phyloP scores from a whole-genome alignment of 805 yeast genomes.

The Wickerhamiella dianesei region DNA sequence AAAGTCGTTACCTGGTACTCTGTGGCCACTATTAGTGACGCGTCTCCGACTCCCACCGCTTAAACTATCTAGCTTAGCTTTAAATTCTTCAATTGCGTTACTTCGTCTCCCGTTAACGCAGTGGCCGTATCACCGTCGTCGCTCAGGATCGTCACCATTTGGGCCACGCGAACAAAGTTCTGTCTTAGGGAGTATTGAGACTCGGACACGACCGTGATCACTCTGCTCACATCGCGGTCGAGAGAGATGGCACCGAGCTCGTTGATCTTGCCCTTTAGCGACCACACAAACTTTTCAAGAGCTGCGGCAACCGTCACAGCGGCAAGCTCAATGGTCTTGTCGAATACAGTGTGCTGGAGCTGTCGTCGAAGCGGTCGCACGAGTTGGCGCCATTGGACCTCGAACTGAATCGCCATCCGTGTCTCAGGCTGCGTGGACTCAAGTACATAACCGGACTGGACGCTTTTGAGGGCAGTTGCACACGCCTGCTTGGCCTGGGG shows the following conservation, averaged over 20 bases:
- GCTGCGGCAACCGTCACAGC: constrained; percentile 42
- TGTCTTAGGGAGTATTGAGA: constrained; percentile 65
- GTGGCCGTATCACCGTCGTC: constrained; percentile 2
- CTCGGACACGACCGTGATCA: constrained; percentile 54
- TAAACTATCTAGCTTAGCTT: background rate
- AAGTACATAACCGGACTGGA: constrained; percentile 27
- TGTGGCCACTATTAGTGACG: background rate
- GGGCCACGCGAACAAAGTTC: constrained; percentile 67
- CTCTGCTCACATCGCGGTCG: constrained; percentile 64
- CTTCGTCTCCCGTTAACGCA: constrained; percentile 1
- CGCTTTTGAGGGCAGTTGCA: constrained; percentile 24
- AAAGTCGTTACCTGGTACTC: background rate
- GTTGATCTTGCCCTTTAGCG: constrained; percentile 52
- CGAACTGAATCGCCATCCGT: constrained; percentile 31
- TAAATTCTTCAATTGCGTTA: background rate
- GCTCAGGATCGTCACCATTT: constrained; percentile 47
- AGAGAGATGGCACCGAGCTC: constrained; percentile 72
- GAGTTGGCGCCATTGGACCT: constrained; percentile 48
- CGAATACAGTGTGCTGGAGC: constrained; percentile 41
- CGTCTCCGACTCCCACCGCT: background rate
- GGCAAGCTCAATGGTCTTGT: constrained; percentile 34
- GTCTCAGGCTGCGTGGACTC: constrained; percentile 22
- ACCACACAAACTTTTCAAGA: constrained; percentile 56
- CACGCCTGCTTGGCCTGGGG: constrained; percentile 27
- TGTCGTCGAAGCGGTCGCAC: constrained; percentile 53